Base-by-base conservation (phyloP, 2,329 filamentous ascomycete genomes). In the Periconia digitata region DNA sequence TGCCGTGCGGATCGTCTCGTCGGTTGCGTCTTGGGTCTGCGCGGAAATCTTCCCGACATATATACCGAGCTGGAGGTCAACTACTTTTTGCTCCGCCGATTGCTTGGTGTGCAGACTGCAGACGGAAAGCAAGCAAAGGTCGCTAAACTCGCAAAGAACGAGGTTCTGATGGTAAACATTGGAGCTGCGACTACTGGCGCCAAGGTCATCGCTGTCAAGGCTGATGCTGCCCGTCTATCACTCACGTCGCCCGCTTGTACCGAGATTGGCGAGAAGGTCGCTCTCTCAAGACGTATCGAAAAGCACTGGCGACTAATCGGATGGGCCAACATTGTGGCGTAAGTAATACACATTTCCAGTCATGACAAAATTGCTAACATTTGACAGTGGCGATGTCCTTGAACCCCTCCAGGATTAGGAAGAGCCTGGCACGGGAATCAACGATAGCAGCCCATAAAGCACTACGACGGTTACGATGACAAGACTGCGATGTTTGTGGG, bases 81-180 rank as follows among this genome's bases (percentile, higher is more conserved):
- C 84, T 99, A 97, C 82, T 99, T 97, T 83, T 83, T 99, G 53
- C 86, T 99, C 55, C 89, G 92, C 65, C 85, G 94, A 64, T 82
- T 99, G 54, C 84, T 99, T 48, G 94, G 94, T 85, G 94, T 99
- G 66, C 92, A 95, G 79, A 96, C 94, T 40, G 91, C 92, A 55
- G 94, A 99, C 63, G 94, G 94, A 72, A 99, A 99, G 82, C 94
- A 97, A 77, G 92, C 92, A 69, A 99, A 99, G 86, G 94, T 99
- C 60, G 91, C 92, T 64, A 99, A 99, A 80, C 82, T 99, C 58
- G 81, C 91, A 49, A 99, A 97, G 85, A 96, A 96, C 77, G 94
- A 99, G 75, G 91, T 97, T 67, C 87, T 99, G 42, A 97, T 99
- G 94, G 94, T 99, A 59, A 99, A 99, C 81, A 99, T 99, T 71